Base-by-base conservation (phyloP, 139 green algal genomes). In the Coccomyxa sp. region DNA sequence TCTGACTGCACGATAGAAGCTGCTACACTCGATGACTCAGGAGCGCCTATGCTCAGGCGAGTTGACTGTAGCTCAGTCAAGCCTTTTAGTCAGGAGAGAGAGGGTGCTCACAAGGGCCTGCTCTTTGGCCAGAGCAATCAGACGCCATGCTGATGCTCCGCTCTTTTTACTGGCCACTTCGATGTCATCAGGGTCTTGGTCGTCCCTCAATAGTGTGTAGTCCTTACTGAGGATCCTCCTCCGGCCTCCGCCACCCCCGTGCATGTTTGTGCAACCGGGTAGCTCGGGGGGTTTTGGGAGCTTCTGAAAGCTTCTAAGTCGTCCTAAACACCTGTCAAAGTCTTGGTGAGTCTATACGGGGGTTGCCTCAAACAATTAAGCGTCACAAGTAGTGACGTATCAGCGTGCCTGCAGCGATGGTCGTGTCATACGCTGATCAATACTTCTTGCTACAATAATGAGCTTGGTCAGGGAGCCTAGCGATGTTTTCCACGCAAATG, bases 81-180 rank as follows among this genome's bases (percentile, higher is more conserved):
- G 73, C 7, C 39, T 38, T 8, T 68, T 35, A 69, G 39, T 8
- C 24, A 39, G 27, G 36, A 64, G 8, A 9, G 34, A 37, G 1
- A 80, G 70, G 7, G 6, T 64, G 24, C 74, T 70, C 39, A 88
- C 74, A 36, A 58, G 72, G 0, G 38, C 35, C 75, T 88, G 77
- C 9, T 78, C 37, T 7, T 80, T 80, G 18, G 83, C 77, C 14
- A 88, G 58, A 16, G 33, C 55, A 27, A 88, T 58, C 0, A 88
- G 75, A 0, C 83, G 55, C 70, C 31, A 81, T 8, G 73, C 75
- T 29, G 37, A 69, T 22, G 75, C 55, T 0, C 7, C 16, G 27
- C 39, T 36, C 73, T 55, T 58, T 29, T 24, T 76, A 68, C 18
- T 40, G 38, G 9, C 55, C 76, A 22, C 74, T 54, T 83, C 74